These are phyloP conservation scores for Termitomyces sp. DNA, from an alignment of 768 basidiomycete genomes.

Conservation along the genomic window DNA sequence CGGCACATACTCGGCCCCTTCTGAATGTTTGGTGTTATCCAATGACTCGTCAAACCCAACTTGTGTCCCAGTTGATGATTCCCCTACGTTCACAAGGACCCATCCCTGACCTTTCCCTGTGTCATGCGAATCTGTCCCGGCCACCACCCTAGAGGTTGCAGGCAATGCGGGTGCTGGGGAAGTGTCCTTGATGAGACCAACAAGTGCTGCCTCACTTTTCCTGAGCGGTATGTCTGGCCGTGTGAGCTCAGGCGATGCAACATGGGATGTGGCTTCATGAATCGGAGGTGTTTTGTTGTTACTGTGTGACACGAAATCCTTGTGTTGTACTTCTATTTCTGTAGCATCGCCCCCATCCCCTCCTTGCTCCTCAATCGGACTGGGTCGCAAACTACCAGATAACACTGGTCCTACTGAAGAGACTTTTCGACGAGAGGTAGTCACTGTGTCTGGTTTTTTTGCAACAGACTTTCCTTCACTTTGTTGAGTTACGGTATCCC, in stretches of 20 bases:
- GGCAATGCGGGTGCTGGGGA: slow-evolving; percentile 13
- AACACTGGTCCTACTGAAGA: slow-evolving; percentile 31
- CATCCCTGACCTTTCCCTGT: slow-evolving; percentile 46
- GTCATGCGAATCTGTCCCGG: slow-evolving; percentile 1
- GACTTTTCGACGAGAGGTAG: slow-evolving; percentile 3
- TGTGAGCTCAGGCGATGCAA: slow-evolving; percentile 49
- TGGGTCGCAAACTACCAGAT: slow-evolving; percentile 52
- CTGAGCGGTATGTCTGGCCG: slow-evolving; percentile 35
- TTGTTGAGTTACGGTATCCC: slow-evolving; percentile 2
- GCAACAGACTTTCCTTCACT: slow-evolving; percentile 3
- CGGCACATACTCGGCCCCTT: not conserved
- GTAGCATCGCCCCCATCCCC: slow-evolving; percentile 15
- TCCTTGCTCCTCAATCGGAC: slow-evolving; percentile 45
- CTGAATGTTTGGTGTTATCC: not conserved
- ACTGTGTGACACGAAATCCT: slow-evolving; percentile 19
- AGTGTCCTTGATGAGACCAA: slow-evolving; percentile 40
- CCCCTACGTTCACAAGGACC: slow-evolving; percentile 62
- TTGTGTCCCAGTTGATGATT: slow-evolving; percentile 13
- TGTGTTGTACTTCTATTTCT: not conserved
- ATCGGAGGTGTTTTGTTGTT: slow-evolving; percentile 28
- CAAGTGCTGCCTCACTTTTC: slow-evolving; percentile 61
- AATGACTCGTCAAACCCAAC: not conserved
- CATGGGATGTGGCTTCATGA: slow-evolving; percentile 44
- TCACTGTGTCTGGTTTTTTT: not conserved
- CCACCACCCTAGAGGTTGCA: not conserved